Evolutionary conservation across 371 early-diverging fungal genomes (phyloP), one percentile per base, ranked within the genome.

Genomic region (Mortierella sp.): DNA sequence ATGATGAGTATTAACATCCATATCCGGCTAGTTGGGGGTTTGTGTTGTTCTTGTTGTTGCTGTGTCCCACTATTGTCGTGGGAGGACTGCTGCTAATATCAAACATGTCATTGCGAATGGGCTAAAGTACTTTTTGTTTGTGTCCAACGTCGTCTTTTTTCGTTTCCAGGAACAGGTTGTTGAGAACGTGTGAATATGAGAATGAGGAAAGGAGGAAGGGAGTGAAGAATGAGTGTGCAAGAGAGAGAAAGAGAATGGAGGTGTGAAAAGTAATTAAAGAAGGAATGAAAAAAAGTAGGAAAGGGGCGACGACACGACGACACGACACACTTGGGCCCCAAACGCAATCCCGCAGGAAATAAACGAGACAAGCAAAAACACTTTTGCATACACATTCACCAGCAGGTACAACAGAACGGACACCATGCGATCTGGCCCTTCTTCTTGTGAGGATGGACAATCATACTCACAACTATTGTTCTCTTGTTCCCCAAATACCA

Each of bases 21-120:
- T 74, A 74, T 67, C 75, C 51, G 50, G 75, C 69, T 50, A 74
- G 55, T 55, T 43, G 44, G 31, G 55, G n/a, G 46, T 16, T 10
- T 46, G 46, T 28, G 8, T 31, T 53, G 53, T 19, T 64, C 24
- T 64, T 31, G 5, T 37, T 34, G 4, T 11, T 59, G 37, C 64
- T 64, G 64, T 64, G 34, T 31, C 64, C 48, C 64, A 64, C 64
- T 16, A 31, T 61, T 16, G 14, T 14, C 9, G 24, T 53, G 53
- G 6, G 61, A 14, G 61, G 34, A 61, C 61, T 61, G 61, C 21
- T 16, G 61, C 21, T 34, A 61, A 28, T n/a, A n/a, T 55, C 24
- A n/a, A 59, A 10, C 34, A 59, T 31, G 1, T 10, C 43, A 43
- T 51, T 51, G 51, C 0, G 46, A 46, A 13, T 14, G 51, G 24